Percentiles rank a stretch among this genome's conserved stretches.
These are phyloP conservation scores for Hypholoma sublateritium DNA, from an alignment of 768 basidiomycete species.

Conservation along the genomic window DNA sequence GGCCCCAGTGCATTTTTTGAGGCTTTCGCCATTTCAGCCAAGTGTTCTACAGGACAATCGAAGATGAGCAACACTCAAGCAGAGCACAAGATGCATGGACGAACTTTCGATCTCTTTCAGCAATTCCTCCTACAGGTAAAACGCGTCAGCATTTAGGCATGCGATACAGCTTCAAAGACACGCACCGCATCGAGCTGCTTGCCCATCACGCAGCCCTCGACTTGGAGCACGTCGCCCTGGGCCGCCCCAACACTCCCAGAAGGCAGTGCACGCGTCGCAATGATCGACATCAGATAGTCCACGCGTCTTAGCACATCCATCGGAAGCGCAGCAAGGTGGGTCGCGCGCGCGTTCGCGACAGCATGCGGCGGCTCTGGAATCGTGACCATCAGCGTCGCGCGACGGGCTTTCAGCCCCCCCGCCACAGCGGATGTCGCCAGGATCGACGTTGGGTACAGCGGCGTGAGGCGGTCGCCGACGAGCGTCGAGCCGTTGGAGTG, in stretches of 20 bases:
- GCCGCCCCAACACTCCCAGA: background rate
- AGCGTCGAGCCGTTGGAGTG: background rate
- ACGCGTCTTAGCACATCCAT: background rate
- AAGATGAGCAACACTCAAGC: background rate
- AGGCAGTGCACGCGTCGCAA: background rate
- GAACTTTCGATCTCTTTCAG: slow-evolving; percentile 11
- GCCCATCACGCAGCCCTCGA: background rate
- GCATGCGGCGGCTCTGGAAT: background rate
- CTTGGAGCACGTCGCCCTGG: background rate
- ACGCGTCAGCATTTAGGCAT: too few relatives aligned
- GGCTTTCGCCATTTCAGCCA: slow-evolving; percentile 9
- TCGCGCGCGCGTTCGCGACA: background rate
- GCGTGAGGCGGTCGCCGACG: background rate
- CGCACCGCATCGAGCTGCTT: background rate
- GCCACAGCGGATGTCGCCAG: background rate
- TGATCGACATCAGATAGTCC: slow-evolving; percentile 2
- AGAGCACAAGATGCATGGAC: background rate
- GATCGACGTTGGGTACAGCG: background rate
- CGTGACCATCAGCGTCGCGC: background rate
- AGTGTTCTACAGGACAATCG: slow-evolving; percentile 1
- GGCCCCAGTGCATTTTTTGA: slow-evolving; percentile 9
- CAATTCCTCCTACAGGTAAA: background rate
- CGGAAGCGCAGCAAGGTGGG: background rate
- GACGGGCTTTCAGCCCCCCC: background rate
- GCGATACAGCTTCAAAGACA: too few relatives aligned